Evolutionary conservation across 1,284 basidiomycete genomes (phyloP), one percentile per base, ranked within the genome.

Genomic region (Cutaneotrichosporon sp.): DNA sequence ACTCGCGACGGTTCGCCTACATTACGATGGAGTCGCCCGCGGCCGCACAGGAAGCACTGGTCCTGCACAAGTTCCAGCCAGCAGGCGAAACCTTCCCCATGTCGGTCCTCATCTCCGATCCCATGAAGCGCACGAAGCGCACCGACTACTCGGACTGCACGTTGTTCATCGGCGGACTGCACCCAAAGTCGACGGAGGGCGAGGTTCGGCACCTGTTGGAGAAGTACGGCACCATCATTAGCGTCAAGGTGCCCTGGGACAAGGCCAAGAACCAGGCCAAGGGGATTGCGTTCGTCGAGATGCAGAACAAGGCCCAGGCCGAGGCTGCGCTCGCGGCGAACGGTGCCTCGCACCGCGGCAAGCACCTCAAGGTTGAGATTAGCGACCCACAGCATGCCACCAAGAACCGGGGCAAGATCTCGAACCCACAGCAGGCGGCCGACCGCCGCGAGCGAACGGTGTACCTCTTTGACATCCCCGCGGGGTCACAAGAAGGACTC

Each of bases 211-310:
- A 80, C 1, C 81, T 98, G 4, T 95, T 99, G 81, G 88, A 88
- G 75, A 91, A 95, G 89, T 94, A 90, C 73, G 94, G 94, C 1
- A 72, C 81, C 0, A 81, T 98, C 59, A 91, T 89, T 70, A 89
- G 89, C 13, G 84, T 97, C 33, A 85, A 94, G 57, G 82, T 98
- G 71, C 86, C 87, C 0, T 80, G 85, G 58, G 89, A 93, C 67
- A 84, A 87, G 9, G 84, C 87, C 11, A 75, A 71, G 52, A 88
- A 89, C 0, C 82, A 85, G 42, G 84, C 84, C 45, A 92, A 88
- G 76, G 95, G 97, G 1, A 92, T 93, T 74, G 95, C 92, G 0
- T 99, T 98, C 71, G 84, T 99, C 22, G 94, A 98, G 72, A 98
- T 92, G 75, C 38, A 43, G 27, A 45, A 45, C 38, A 54, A 54